Percentiles rank a stretch among this genome's conserved stretches.
phyloP scores from a whole-genome alignment of 306 rosid genomes.

The Sechiopsis laciniata region DNA sequence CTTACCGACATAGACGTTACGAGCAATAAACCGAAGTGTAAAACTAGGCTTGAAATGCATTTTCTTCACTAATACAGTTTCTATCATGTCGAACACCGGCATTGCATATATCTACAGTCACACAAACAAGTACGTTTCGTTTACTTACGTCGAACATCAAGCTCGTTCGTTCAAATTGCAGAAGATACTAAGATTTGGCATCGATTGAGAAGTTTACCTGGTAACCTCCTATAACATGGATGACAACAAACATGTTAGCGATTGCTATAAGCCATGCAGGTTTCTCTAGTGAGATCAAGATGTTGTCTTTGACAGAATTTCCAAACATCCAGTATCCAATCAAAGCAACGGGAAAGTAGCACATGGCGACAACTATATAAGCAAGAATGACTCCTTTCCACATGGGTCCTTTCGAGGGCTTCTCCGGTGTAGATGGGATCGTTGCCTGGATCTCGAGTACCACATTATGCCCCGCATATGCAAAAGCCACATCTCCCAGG shows the following conservation, averaged over 20 bases:
- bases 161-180: not conserved
- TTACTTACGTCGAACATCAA: not conserved
- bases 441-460: constrained; percentile 95
- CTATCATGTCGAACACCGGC: constrained; percentile 33
- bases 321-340: constrained; percentile 69
- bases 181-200: not conserved
- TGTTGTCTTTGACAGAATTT: constrained; percentile 41
- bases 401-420: constrained; percentile 90
- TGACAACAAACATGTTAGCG: constrained; percentile 45
- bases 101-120: too few species aligned
- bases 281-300: constrained; percentile 55
- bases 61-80: constrained; percentile 69
- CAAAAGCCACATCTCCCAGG: constrained; percentile 77
- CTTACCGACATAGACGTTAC: constrained; percentile 70
- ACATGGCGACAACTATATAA: constrained; percentile 74
- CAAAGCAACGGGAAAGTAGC: constrained; percentile 89
- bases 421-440: constrained; percentile 81
- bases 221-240: constrained; percentile 70
- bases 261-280: constrained; percentile 74
- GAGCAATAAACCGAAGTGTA: constrained; percentile 54
- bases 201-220: constrained; percentile 44
- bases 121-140: not conserved
- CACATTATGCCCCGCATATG: constrained; percentile 95
- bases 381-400: constrained; percentile 87
- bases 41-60: constrained; percentile 43